phyloP scores from a whole-genome alignment of 2,329 filamentous ascomycete genomes.

The Camillea tinctor region DNA sequence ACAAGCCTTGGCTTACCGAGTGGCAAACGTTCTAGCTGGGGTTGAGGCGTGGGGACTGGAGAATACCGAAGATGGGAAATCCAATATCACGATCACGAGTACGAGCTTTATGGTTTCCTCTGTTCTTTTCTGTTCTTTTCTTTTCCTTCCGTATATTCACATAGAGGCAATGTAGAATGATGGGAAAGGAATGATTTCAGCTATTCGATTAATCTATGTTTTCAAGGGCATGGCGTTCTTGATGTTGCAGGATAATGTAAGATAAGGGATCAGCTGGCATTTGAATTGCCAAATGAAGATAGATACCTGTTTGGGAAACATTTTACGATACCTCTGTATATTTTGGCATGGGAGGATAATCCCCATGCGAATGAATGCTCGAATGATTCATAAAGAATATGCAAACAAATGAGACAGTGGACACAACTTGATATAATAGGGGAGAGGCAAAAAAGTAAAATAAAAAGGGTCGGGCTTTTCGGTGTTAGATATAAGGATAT shows the following conservation, averaged over 20 bases:
- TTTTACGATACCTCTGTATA: neutral
- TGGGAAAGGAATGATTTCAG: too few species aligned
- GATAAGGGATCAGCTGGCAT: too few species aligned
- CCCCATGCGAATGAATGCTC: too few species aligned
- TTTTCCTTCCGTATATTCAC: neutral
- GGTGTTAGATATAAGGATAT: neutral
- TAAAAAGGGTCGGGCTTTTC: neutral
- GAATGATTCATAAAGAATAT: neutral
- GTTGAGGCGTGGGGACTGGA: neutral
- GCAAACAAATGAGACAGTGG: neutral
- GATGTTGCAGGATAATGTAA: neutral
- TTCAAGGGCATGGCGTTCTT: neutral
- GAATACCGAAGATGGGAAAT: neutral
- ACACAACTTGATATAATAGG: neutral
- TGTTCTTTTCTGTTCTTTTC: neutral
- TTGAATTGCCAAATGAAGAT: too few species aligned
- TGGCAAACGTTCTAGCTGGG: constrained; percentile 33
- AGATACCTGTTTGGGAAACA: neutral
- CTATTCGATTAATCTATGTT: neutral
- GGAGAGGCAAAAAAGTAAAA: neutral
- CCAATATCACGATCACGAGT: neutral
- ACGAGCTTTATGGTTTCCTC: neutral
- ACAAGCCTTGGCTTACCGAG: constrained; percentile 50
- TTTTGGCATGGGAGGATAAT: neutral
- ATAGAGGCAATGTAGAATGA: neutral